Conservation (phyloP, 139 green algal species). For the Bryopsis sp. region DNA sequence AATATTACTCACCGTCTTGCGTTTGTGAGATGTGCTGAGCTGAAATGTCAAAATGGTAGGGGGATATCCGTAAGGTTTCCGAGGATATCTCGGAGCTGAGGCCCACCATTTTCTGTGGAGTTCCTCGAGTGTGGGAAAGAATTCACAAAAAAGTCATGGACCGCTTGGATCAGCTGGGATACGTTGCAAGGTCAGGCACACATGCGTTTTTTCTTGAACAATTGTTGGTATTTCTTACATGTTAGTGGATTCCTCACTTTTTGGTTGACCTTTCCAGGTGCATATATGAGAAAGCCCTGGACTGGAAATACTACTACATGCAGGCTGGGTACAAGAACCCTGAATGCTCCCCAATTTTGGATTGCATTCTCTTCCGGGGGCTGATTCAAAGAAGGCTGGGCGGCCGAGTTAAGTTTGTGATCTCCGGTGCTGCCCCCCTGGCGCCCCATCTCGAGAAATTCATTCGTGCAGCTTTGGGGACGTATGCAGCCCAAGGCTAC, state of each 20-base stretch:
- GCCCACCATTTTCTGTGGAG: conserved; percentile 65
- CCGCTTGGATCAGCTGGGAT: not conserved
- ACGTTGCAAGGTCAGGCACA: conserved; percentile 1
- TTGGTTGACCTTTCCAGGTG: not conserved
- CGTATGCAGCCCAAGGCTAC: conserved; percentile 43
- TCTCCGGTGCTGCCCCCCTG: conserved; percentile 53
- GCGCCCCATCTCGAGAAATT: conserved; percentile 54
- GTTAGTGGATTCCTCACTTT: not conserved
- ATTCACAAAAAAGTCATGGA: conserved; percentile 27
- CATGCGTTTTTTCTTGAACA: not conserved
- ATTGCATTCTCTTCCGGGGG: conserved; percentile 16
- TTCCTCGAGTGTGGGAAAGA: conserved; percentile 71
- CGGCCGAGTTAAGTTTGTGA: conserved; percentile 48
- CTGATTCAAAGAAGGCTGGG: conserved; percentile 36
- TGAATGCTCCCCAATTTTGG: conserved; percentile 9
- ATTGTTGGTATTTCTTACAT: too few relatives aligned
- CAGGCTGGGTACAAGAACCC: not conserved
- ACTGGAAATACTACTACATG: not conserved
- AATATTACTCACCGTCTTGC: too few relatives aligned
- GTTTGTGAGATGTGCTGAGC: too few relatives aligned
- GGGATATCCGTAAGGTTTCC: conserved; percentile 55
- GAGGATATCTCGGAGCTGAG: conserved; percentile 63
- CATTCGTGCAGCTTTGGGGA: conserved; percentile 40
- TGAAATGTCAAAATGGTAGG: conserved; percentile 31
- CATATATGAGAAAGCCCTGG: not conserved